phyloP scores from a whole-genome alignment of 163 green algal species.

The Picocystis sp. region DNA sequence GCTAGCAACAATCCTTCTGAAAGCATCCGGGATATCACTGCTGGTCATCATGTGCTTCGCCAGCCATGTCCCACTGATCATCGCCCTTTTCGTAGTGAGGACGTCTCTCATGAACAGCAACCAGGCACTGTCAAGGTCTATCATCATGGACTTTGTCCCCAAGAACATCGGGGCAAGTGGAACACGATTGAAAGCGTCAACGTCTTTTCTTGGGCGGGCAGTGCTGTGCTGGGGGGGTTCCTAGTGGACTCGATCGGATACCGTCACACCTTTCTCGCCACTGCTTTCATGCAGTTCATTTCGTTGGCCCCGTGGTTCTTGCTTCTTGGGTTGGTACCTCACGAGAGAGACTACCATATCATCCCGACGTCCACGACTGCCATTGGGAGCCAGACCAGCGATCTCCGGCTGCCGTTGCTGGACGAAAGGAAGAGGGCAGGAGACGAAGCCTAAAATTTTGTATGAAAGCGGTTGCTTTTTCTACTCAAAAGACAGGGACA shows the following conservation, averaged over 20 bases:
- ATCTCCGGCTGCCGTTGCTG: too few relatives aligned
- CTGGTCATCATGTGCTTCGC: constrained; percentile 9
- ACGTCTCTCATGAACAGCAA: constrained; percentile 23
- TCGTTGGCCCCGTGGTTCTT: constrained; percentile 6
- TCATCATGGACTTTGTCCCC: constrained; percentile 31
- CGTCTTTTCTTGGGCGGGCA: constrained; percentile 26
- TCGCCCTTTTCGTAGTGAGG: constrained; percentile 19
- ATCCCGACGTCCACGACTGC: too few relatives aligned
- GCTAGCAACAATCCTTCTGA: too few relatives aligned
- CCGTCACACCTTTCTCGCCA: constrained; percentile 13
- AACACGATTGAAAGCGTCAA: constrained; percentile 27
- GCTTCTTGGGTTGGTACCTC: neutral
- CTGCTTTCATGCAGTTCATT: constrained; percentile 7
- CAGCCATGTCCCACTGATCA: constrained; percentile 11
- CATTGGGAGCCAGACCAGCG: too few relatives aligned
- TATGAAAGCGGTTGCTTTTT: too few relatives aligned
- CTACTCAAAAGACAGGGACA: too few relatives aligned
- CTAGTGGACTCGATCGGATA: constrained; percentile 25
- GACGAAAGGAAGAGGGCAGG: too few relatives aligned
- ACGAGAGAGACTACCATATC: too few relatives aligned
- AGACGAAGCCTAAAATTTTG: too few relatives aligned
- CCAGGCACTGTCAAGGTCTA: constrained; percentile 20
- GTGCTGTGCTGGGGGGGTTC: constrained; percentile 23
- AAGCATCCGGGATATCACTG: constrained; percentile 12
- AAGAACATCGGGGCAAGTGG: constrained; percentile 22